A percentile compares a stretch with the other conserved stretches of the same genome.
phyloP scores from a whole-genome alignment of 805 yeast species.

The Metschnikowia matae region DNA sequence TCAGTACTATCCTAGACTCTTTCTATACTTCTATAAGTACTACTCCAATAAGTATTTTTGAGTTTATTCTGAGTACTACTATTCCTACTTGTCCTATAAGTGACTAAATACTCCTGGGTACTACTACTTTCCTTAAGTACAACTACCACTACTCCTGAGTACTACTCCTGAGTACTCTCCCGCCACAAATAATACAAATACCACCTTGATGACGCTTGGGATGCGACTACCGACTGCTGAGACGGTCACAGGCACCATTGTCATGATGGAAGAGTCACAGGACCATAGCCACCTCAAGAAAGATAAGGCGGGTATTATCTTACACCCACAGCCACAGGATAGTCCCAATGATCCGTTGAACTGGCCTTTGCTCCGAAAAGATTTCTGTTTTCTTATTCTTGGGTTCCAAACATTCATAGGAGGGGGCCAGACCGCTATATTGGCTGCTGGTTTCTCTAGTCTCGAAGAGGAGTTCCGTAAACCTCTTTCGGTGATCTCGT shows the following conservation, averaged over 20 bases:
- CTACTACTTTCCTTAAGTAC: too few relatives aligned
- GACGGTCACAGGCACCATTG: constrained; percentile 49
- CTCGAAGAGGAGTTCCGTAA: constrained; percentile 42
- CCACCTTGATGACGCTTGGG: constrained; percentile 23
- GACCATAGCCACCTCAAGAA: constrained; percentile 33
- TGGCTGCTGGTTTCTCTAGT: constrained; percentile 51
- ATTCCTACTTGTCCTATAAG: too few relatives aligned
- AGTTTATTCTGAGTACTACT: too few relatives aligned
- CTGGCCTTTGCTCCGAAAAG: constrained; percentile 61
- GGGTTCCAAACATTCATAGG: constrained; percentile 57
- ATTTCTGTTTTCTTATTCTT: constrained; percentile 46
- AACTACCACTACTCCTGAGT: too few relatives aligned
- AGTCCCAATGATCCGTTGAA: constrained; percentile 62
- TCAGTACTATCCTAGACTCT: too few relatives aligned
- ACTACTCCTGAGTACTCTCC: too few relatives aligned
- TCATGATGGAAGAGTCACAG: constrained; percentile 29
- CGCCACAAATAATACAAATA: too few relatives aligned
- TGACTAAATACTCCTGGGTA: too few relatives aligned
- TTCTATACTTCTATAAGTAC: too few relatives aligned
- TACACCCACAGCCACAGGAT: constrained; percentile 61
- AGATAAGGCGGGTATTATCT: constrained; percentile 45
- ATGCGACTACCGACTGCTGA: constrained; percentile 38
- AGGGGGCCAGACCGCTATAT: constrained; percentile 59
- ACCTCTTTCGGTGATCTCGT: constrained; percentile 41
- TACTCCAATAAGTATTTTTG: too few relatives aligned